Evolutionary conservation across 805 yeast species (phyloP), one percentile per base, ranked within the genome.

Genomic region (Starmerella roubikii): DNA sequence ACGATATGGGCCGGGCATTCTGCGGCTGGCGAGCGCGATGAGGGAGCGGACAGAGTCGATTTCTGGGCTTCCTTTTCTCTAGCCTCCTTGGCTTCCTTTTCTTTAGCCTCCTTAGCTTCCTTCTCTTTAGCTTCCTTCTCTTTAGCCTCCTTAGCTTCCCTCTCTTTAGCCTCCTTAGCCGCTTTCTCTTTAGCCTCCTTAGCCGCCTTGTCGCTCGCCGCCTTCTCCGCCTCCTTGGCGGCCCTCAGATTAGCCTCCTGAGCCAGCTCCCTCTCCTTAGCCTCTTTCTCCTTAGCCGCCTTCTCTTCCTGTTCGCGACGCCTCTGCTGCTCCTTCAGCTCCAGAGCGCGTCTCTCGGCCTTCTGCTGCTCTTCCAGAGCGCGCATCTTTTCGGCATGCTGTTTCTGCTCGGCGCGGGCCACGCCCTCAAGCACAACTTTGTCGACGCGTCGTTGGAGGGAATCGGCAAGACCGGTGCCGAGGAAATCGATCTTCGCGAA

Each of bases 141-240:
- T 20, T 34, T 28, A 3, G 26, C 38, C n/a, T 36, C 37, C 8
- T 22, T 28, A 30, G 31, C 28, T 8, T 10, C 24, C 7, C 10
- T 8, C 10, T 22, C 24, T 8, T 7, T 10, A 22, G 24, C 24
- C 7, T 22, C 10, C 24, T 22, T 22, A 8, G 10, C 10, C 33
- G 45, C 30, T 37, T 28, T 20, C 7, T 41, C 45, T 7, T 24
- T 38, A 2, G 34, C 42, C 7, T 17, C 36, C 20, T 36, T 30
- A 12, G 18, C 23, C 39, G 33, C 23, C 22, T 36, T 34, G n/a
- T 33, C 29, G 11, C 20, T 30, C 13, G 30, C 46, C 16, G 17
- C 22, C 36, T 21, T 20, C 24, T 25, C 38, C 13, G 67, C 69
- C 44, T 27, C 18, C 20, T 18, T 32, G 33, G 33, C 33, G 13